Base-by-base conservation (phyloP, 2,329 filamentous ascomycete species). In the Stagonosporopsis chrysanthemi region DNA sequence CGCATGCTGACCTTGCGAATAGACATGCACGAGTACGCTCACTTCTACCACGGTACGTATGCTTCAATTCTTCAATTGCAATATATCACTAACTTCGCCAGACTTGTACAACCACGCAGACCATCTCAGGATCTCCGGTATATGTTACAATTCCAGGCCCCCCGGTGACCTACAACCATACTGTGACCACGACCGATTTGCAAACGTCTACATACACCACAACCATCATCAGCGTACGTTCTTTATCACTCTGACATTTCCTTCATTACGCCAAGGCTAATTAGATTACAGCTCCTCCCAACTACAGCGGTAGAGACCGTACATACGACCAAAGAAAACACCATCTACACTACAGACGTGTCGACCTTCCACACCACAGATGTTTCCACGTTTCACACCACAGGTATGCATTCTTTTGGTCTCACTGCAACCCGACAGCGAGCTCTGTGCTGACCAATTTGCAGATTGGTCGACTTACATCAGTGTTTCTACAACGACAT, bases 201-300 rank as follows among this genome's bases (percentile, higher is more conserved):
- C 15, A 24, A 12, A 56, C 53, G 19, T 43, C 33, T 4, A 69
- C 63, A 2, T 45, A 54, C n/a, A 67, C 52, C 2, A 52, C 62
- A 8, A 69, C 66, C 4, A 50, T 58, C 9, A 49, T 69, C 9
- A 64, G 65, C 11, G 64, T 66, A 61, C 33, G 63, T 38, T 14
- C 12, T n/a, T 9, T 19, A n/a, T 5, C 12, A 3, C 38, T 33
- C 11, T 24, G 19, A 4, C 24, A 19, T 19, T 9, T 14, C 7
- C 11, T 14, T 14, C 14, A 4, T 24, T 26, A 11, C 17, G 26
- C 19, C 22, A 3, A 28, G 1, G 17, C 46, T 52, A 5, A 58
- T 7, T n/a, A 23, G 22, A 19, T 4, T 6, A 41, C 36, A 58
- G 50, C 58, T 67, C 15, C 52, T 65, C 8, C 65, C 61, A 11